These are phyloP conservation scores for Pseudogymnoascus sp. DNA, from an alignment of 2,329 filamentous ascomycete genomes.

Conservation along the genomic window DNA sequence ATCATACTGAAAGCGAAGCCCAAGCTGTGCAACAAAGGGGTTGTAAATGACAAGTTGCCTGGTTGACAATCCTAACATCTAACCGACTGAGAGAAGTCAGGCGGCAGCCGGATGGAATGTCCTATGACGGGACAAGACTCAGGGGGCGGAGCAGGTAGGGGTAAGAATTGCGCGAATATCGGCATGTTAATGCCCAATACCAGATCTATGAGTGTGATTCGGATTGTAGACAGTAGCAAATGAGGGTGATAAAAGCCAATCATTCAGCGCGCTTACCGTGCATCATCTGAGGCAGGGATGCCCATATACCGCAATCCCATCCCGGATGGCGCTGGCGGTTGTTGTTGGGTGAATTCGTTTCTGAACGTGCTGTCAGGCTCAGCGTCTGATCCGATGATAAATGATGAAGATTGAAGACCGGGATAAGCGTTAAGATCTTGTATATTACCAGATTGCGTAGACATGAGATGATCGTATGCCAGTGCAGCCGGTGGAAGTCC, in stretches of 20 bases:
- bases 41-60: constrained; percentile 2
- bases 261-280: constrained; percentile 23
- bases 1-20: constrained; percentile 3
- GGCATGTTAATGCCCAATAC: constrained; percentile 4
- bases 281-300: constrained; percentile 28
- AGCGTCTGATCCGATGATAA: constrained; percentile 26
- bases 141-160: background rate
- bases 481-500: constrained; percentile 22
- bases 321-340: constrained; percentile 23
- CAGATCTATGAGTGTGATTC: background rate
- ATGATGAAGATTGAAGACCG: constrained; percentile 24
- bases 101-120: background rate
- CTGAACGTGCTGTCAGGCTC: constrained; percentile 29
- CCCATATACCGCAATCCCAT: constrained; percentile 30
- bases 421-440: constrained; percentile 27
- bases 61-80: constrained; percentile 1
- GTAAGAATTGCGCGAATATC: constrained; percentile 4
- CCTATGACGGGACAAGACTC: constrained; percentile 1
- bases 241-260: constrained; percentile 6
- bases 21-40: constrained; percentile 1
- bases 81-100: background rate
- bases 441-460: constrained; percentile 30
- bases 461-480: constrained; percentile 28
- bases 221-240: constrained; percentile 1
- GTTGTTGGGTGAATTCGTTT: constrained; percentile 22